phyloP scores from a whole-genome alignment of 306 rosid species.

The Coriaria nepalensis region DNA sequence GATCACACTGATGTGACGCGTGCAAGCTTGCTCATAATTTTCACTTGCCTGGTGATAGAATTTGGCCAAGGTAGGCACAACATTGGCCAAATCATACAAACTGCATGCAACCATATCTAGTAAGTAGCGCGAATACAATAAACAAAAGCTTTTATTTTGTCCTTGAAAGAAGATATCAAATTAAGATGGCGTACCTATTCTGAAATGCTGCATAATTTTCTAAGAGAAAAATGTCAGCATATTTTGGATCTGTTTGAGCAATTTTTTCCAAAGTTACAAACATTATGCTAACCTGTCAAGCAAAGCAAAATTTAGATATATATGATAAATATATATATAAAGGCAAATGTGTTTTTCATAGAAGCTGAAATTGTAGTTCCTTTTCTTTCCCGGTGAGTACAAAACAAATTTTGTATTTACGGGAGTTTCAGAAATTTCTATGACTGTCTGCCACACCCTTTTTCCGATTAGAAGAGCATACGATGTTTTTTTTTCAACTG shows the following conservation, averaged over 20 bases:
- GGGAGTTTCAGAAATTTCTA: too few species aligned
- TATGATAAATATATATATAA: constrained; percentile 7
- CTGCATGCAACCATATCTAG: constrained; percentile 27
- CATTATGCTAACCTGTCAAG: constrained; percentile 84
- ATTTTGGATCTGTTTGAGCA: constrained; percentile 75
- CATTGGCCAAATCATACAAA: constrained; percentile 90
- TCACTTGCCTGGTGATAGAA: constrained; percentile 99
- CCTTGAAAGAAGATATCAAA: not conserved
- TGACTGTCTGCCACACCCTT: too few species aligned
- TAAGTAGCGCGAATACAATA: constrained; percentile 13
- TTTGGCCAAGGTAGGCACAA: constrained; percentile 94
- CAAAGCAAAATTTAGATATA: not conserved
- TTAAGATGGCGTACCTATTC: constrained; percentile 43
- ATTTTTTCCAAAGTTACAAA: constrained; percentile 87
- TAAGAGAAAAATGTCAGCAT: constrained; percentile 73
- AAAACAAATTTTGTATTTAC: too few species aligned
- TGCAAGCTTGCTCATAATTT: constrained; percentile 90
- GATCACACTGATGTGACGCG: constrained; percentile 79
- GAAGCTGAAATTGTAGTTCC: too few species aligned
- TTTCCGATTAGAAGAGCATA: too few species aligned
- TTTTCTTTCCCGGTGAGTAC: too few species aligned
- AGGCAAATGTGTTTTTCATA: too few species aligned
- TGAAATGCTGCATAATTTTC: constrained; percentile 98
- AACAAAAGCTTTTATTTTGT: constrained; percentile 7
- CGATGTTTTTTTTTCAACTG: too few species aligned